Percentiles rank a stretch among this genome's conserved stretches.
Conservation (phyloP, 2,329 filamentous ascomycete genomes). For the Aspergillus hortae region DNA sequence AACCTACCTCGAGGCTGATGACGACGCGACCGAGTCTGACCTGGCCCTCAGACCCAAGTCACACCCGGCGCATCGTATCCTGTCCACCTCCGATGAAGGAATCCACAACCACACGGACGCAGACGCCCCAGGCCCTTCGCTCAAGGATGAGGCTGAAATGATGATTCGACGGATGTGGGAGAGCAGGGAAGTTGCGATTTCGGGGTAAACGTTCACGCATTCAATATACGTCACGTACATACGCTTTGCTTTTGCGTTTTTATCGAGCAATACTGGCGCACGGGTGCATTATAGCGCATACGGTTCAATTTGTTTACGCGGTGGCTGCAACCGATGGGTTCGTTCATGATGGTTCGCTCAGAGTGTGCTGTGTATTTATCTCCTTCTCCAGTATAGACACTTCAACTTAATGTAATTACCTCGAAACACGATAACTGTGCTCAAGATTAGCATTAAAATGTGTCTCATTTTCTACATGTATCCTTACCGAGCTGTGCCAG, state of each 20-base stretch:
- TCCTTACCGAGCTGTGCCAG: too few relatives aligned
- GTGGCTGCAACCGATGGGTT: not conserved
- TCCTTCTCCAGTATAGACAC: too few relatives aligned
- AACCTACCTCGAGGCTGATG: slow-evolving; percentile 30
- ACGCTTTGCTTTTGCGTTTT: not conserved
- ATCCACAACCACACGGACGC: slow-evolving; percentile 15
- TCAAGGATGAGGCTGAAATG: slow-evolving; percentile 31
- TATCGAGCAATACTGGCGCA: not conserved
- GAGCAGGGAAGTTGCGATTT: slow-evolving; percentile 38
- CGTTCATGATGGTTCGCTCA: not conserved
- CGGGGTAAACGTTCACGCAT: slow-evolving; percentile 20
- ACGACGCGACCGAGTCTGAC: slow-evolving; percentile 24
- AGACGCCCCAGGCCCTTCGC: slow-evolving; percentile 22
- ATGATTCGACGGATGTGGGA: slow-evolving; percentile 44
- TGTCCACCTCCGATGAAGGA: slow-evolving; percentile 34
- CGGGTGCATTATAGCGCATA: too few relatives aligned
- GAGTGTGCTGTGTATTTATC: too few relatives aligned
- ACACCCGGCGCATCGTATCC: slow-evolving; percentile 32
- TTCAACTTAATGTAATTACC: too few relatives aligned
- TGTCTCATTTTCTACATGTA: too few relatives aligned
- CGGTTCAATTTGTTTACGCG: not conserved
- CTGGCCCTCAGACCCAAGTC: slow-evolving; percentile 17
- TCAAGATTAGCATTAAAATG: too few relatives aligned
- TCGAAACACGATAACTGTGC: too few relatives aligned
- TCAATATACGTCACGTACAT: not conserved